A percentile compares a stretch with the other conserved stretches of the same genome.
Conservation (phyloP, 73 alveolate genomes). For the Symbiodinium natans region DNA sequence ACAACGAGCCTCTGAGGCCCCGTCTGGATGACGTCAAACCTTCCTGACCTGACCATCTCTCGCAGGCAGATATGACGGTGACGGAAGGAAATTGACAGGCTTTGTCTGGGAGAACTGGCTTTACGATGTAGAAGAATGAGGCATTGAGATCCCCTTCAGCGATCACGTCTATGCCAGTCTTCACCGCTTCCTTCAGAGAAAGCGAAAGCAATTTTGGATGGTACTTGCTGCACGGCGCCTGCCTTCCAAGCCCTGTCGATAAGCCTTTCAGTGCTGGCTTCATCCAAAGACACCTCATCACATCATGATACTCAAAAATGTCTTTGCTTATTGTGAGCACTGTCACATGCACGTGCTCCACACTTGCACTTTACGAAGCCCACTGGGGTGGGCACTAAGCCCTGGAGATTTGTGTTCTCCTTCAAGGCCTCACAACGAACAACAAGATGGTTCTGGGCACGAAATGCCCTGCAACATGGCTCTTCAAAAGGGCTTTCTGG, state of each 20-base stretch:
- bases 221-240: too few species aligned
- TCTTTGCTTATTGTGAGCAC: too few species aligned
- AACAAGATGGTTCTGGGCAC: not conserved
- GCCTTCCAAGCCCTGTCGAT: conserved; percentile 86
- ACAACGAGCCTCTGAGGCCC: not conserved
- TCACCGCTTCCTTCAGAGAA: conserved; percentile 37
- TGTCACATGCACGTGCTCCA: too few species aligned
- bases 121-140: conserved; percentile 54
- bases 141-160: conserved; percentile 83
- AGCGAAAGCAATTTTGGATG: too few species aligned
- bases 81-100: not conserved
- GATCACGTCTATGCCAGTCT: conserved; percentile 69
- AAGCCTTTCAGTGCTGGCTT: conserved; percentile 14
- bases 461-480: not conserved
- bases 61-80: too few species aligned
- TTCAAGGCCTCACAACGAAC: conserved; percentile 50
- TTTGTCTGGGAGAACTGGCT: conserved; percentile 5
- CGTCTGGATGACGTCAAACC: conserved; percentile 55
- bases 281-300: conserved; percentile 62
- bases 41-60: conserved; percentile 41
- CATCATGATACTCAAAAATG: too few species aligned
- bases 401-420: conserved; percentile 60
- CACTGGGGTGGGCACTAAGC: conserved; percentile 32
- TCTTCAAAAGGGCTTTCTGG: not conserved
- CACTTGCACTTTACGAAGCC: too few species aligned